A percentile compares a stretch with the other conserved stretches of the same genome.
These are phyloP conservation scores for Geranomyces michiganensis DNA, from an alignment of 192 early-diverging fungal species.

Conservation along the genomic window DNA sequence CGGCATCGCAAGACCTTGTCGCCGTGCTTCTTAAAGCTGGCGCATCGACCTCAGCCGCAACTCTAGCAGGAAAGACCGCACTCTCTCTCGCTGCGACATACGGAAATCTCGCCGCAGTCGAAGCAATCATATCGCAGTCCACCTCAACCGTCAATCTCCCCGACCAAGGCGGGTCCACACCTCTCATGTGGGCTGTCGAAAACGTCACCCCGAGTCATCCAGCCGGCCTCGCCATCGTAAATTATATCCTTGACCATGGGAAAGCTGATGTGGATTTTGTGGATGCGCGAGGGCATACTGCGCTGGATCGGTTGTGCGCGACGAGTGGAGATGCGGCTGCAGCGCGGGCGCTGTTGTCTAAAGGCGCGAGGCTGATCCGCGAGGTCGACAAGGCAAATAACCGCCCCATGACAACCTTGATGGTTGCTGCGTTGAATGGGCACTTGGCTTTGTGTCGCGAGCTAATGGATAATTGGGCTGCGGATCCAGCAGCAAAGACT, in stretches of 20 bases:
- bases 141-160: constrained; percentile 21
- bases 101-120: constrained; percentile 41
- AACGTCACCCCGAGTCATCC: constrained; percentile 39
- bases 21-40: constrained; percentile 38
- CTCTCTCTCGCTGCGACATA: constrained; percentile 46
- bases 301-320: constrained; percentile 50
- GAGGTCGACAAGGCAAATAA: constrained; percentile 31
- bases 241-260: constrained; percentile 33
- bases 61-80: constrained; percentile 49
- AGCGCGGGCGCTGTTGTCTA: constrained; percentile 37
- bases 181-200: constrained; percentile 57
- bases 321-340: constrained; percentile 39
- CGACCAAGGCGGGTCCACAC: constrained; percentile 52
- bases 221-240: constrained; percentile 44
- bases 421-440: constrained; percentile 57
- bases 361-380: constrained; percentile 40
- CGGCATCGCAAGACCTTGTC: constrained; percentile 39
- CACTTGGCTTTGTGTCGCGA: constrained; percentile 45
- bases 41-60: constrained; percentile 39
- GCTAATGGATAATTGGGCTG: constrained; percentile 49
- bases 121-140: constrained; percentile 35
- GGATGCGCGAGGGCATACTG: constrained; percentile 45
- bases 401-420: constrained; percentile 50
- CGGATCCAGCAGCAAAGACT: constrained; percentile 38
- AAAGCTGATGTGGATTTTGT: constrained; percentile 37